Percentiles rank a stretch among this genome's conserved stretches.
These are phyloP conservation scores for Elsinoe fawcettii DNA, from an alignment of 2,329 filamentous ascomycete genomes.

Conservation along the genomic window DNA sequence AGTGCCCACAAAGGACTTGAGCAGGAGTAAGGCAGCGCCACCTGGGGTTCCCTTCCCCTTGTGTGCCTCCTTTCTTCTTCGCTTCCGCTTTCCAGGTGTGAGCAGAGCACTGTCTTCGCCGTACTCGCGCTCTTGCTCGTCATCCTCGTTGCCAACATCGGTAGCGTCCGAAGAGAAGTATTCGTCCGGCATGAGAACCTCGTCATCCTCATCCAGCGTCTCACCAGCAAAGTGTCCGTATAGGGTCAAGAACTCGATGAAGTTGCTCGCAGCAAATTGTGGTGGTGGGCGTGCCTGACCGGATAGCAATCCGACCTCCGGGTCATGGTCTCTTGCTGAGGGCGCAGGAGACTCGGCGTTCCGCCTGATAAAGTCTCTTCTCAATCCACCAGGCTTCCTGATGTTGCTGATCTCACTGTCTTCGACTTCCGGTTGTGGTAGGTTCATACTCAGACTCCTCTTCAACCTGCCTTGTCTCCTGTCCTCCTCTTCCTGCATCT, in stretches of 20 bases:
- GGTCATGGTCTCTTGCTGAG: conserved; percentile 18
- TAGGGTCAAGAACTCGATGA: conserved; percentile 88
- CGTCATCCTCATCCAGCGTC: conserved; percentile 92
- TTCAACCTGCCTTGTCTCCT: conserved; percentile 52
- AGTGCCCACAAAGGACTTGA: conserved; percentile 97
- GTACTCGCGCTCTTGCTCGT: conserved; percentile 60
- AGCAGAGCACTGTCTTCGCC: conserved; percentile 82
- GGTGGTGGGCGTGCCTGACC: conserved; percentile 37
- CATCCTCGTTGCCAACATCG: conserved; percentile 41
- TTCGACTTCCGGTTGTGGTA: conserved; percentile 69
- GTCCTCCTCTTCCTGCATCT: conserved; percentile 66
- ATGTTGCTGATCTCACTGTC: conserved; percentile 81
- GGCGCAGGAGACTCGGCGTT: conserved; percentile 51
- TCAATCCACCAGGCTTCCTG: conserved; percentile 86
- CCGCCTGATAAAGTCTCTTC: conserved; percentile 78
- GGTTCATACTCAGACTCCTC: conserved; percentile 81
- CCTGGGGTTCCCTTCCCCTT: conserved; percentile 70
- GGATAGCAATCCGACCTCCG: conserved; percentile 17
- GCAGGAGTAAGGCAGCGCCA: conserved; percentile 72
- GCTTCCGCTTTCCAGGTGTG: conserved; percentile 58
- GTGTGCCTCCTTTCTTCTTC: conserved; percentile 67
- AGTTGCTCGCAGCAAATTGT: conserved; percentile 77
- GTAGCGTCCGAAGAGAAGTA: conserved; percentile 79
- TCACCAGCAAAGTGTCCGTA: conserved; percentile 98
- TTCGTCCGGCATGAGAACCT: conserved; percentile 76